phyloP scores from a whole-genome alignment of 306 rosid genomes.

The Hylodesmum podocarpum region DNA sequence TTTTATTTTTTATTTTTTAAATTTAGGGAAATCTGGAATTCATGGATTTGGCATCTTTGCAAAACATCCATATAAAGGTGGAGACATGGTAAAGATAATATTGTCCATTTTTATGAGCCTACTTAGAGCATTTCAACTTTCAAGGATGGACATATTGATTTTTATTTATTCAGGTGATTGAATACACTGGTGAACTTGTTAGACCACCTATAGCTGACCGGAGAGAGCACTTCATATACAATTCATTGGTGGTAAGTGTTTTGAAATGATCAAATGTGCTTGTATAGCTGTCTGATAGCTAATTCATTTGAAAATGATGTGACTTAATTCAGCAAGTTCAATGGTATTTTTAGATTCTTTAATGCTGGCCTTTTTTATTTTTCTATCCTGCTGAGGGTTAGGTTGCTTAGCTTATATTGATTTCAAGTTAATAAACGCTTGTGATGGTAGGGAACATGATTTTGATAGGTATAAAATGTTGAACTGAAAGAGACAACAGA shows the following conservation, averaged over 20 bases:
- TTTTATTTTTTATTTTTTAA: no score
- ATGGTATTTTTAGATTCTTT: background rate
- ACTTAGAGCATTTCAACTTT: conserved; percentile 22
- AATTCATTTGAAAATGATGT: background rate
- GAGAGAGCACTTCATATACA: conserved; percentile 94
- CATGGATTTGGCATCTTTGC: conserved; percentile 99
- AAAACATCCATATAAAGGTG: conserved; percentile 95
- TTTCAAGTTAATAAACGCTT: background rate
- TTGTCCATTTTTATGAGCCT: conserved; percentile 17
- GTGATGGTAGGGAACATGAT: background rate
- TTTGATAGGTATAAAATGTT: background rate
- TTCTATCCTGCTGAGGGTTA: background rate
- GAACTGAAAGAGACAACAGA: background rate
- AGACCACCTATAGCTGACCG: conserved; percentile 96
- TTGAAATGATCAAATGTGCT: conserved; percentile 17
- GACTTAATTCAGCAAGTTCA: background rate
- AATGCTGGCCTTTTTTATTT: background rate
- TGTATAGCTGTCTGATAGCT: background rate
- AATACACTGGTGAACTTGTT: conserved; percentile 93
- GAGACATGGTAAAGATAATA: conserved; percentile 80
- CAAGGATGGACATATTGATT: background rate
- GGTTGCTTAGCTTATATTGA: background rate
- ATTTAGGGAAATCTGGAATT: conserved; percentile 98
- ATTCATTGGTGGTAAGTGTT: conserved; percentile 89
- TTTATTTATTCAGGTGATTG: conserved; percentile 71